Conservation (phyloP, 495 filamentous ascomycete species). For the Aspergillus coremiiformis region DNA sequence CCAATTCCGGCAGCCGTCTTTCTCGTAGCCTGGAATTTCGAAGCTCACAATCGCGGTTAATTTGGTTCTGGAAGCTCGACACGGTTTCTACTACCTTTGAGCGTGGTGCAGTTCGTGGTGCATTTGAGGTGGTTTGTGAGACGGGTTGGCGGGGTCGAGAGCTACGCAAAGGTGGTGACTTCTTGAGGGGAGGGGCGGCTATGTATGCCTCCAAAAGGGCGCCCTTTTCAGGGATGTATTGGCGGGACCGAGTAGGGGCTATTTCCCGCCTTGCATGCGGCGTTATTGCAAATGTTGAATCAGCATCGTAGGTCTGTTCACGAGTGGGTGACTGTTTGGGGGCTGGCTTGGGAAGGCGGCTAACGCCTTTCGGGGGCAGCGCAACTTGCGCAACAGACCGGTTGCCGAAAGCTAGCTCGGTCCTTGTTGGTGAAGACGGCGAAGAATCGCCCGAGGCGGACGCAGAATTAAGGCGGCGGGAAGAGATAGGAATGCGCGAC, state of each 20-base stretch:
- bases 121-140: slow-evolving; percentile 56
- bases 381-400: slow-evolving; percentile 24
- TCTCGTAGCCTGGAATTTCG: slow-evolving; percentile 34
- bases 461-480: slow-evolving; percentile 39
- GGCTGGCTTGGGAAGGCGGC: slow-evolving; percentile 39
- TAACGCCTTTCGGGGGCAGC: slow-evolving; percentile 39
- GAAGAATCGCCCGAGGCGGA: slow-evolving; percentile 40
- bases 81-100: slow-evolving; percentile 49
- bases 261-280: slow-evolving; percentile 30
- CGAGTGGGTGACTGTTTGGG: slow-evolving; percentile 29
- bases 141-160: slow-evolving; percentile 76
- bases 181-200: slow-evolving; percentile 51
- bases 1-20: slow-evolving; percentile 48
- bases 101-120: slow-evolving; percentile 56
- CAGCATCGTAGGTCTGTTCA: slow-evolving; percentile 25
- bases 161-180: slow-evolving; percentile 71
- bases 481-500: slow-evolving; percentile 53
- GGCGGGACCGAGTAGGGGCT: slow-evolving; percentile 27
- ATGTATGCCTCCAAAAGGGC: slow-evolving; percentile 59
- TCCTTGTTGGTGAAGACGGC: slow-evolving; percentile 37
- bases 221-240: slow-evolving; percentile 33
- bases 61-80: slow-evolving; percentile 32
- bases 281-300: slow-evolving; percentile 27
- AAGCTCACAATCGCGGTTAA: slow-evolving; percentile 21
- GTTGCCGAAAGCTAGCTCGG: slow-evolving; percentile 36